Evolutionary conservation across 495 filamentous ascomycete species (phyloP).

Genomic region (Neohortaea acidophila): DNA sequence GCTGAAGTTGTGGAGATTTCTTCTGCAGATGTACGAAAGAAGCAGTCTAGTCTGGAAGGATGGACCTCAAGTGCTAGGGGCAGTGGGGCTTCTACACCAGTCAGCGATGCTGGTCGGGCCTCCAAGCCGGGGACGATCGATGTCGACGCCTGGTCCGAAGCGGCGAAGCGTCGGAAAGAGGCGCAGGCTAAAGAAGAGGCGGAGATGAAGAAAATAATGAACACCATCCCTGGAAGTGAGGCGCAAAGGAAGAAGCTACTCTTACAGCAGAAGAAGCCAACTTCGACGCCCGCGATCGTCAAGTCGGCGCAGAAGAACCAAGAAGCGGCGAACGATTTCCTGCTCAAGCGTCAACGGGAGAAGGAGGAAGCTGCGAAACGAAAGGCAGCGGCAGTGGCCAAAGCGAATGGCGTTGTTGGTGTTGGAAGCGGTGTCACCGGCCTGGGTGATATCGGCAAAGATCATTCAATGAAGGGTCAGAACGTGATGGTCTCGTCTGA

Average conservation of each 20-base stretch:
- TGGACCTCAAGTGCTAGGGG: conserved; percentile 2
- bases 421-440: conserved; percentile 66
- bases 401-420: conserved; percentile 56
- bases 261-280: conserved; percentile 4
- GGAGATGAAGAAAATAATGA: conserved; percentile 5
- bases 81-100: conserved; percentile 11
- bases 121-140: conserved; percentile 57
- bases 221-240: conserved; percentile 8
- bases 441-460: conserved; percentile 67
- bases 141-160: conserved; percentile 35
- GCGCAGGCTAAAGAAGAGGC: conserved; percentile 4
- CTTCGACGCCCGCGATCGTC: conserved; percentile 2
- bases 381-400: conserved; percentile 49
- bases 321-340: conserved; percentile 21
- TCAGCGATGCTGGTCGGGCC: conserved; percentile 21
- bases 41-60: conserved; percentile 14
- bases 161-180: conserved; percentile 24
- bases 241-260: conserved; percentile 4
- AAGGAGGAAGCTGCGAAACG: conserved; percentile 31
- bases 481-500: conserved; percentile 75
- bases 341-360: conserved; percentile 35
- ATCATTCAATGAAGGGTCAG: conserved; percentile 51
- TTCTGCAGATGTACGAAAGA: conserved; percentile 7
- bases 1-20: conserved; percentile 25
- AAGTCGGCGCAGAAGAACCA: conserved; percentile 26